phyloP scores from a whole-genome alignment of 305 asterid genomes.

The Fraxinus ornus region DNA sequence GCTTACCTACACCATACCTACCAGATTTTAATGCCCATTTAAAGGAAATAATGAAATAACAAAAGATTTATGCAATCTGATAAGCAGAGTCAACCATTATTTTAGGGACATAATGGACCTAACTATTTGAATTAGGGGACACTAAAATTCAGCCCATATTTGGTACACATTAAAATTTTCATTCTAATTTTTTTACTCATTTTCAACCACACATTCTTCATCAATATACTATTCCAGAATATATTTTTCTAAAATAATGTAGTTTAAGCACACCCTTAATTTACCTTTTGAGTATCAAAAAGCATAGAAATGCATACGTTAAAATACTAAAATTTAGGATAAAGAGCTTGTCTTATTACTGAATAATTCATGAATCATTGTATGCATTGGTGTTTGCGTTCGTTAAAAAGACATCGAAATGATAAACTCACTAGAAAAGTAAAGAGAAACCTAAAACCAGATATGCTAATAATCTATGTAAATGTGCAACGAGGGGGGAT shows the following conservation, averaged over 20 bases:
- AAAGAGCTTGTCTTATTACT: conserved; percentile 16
- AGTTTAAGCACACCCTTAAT: no score
- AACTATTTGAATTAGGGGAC: no score
- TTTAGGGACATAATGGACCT: not conserved
- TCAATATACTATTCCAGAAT: no score
- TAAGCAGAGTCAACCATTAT: not conserved
- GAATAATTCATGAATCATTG: conserved; percentile 19
- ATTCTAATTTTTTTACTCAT: no score
- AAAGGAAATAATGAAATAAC: not conserved
- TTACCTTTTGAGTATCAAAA: not conserved
- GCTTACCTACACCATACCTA: not conserved
- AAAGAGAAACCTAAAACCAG: not conserved
- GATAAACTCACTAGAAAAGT: not conserved
- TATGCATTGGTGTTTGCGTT: conserved; percentile 12
- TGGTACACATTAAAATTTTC: no score
- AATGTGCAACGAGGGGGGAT: not conserved
- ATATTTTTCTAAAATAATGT: no score
- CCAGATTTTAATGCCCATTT: not conserved
- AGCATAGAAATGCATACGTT: not conserved
- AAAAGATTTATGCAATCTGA: not conserved
- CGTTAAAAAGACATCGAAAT: not conserved
- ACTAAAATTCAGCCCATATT: no score
- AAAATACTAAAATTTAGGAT: no score
- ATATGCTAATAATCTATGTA: not conserved
- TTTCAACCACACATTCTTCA: no score